These are phyloP conservation scores for Singerocomus inundabilis DNA, from an alignment of 1,284 basidiomycete species.

Conservation along the genomic window DNA sequence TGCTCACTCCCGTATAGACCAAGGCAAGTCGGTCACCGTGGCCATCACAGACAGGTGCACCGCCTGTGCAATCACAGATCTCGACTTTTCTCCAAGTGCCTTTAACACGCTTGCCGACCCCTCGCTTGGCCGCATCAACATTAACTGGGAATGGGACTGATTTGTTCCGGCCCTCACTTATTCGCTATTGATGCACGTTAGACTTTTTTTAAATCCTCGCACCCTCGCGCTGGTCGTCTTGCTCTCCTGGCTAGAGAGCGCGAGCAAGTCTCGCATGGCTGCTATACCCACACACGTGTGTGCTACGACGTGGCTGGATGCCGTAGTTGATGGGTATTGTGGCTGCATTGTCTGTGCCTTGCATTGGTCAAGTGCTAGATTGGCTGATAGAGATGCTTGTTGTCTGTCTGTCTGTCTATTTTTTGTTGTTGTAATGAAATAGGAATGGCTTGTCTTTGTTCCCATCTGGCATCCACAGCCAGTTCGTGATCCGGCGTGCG, in stretches of 20 bases:
- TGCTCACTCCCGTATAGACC: constrained; percentile 37
- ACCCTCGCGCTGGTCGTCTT: constrained; percentile 18
- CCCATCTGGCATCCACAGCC: no score
- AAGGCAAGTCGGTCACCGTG: constrained; percentile 50
- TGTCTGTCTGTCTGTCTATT: constrained; percentile 7
- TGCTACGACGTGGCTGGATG: constrained; percentile 26
- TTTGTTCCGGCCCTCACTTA: constrained; percentile 10
- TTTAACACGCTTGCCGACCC: constrained; percentile 42
- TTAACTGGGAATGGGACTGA: constrained; percentile 48
- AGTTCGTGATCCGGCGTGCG: no score
- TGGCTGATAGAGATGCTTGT: constrained; percentile 13
- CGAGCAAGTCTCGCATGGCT: constrained; percentile 8
- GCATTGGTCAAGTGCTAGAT: constrained; percentile 28
- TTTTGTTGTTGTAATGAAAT: neutral
- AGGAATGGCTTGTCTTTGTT: no score
- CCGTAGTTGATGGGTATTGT: constrained; percentile 32
- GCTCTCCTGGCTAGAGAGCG: constrained; percentile 15
- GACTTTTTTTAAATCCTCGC: constrained; percentile 2
- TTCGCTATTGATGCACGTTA: constrained; percentile 28
- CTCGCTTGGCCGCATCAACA: constrained; percentile 50
- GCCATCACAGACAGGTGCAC: constrained; percentile 60
- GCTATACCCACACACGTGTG: constrained; percentile 19
- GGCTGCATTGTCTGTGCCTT: constrained; percentile 23
- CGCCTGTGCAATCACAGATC: constrained; percentile 47
- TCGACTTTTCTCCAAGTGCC: constrained; percentile 60